phyloP scores from a whole-genome alignment of 2,329 filamentous ascomycete genomes.

The Nigrospora oryzae region DNA sequence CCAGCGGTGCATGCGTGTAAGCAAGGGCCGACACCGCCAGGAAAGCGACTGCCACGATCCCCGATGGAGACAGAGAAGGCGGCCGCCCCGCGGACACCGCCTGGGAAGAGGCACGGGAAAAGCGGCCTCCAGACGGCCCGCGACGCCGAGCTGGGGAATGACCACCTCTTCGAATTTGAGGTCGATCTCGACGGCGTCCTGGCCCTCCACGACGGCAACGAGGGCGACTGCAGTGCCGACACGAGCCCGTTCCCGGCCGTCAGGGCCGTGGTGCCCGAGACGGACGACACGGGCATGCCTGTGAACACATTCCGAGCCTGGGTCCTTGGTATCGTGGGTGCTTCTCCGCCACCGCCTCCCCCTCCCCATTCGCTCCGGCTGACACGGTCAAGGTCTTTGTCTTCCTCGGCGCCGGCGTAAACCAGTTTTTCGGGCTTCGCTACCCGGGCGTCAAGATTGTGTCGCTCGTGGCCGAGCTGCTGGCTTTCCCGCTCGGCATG shows the following conservation, averaged over 20 bases:
- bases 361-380: not conserved
- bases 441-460: conserved; percentile 36
- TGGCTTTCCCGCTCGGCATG: conserved; percentile 33
- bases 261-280: conserved; percentile 32
- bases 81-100: too few species aligned
- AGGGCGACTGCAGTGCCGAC: conserved; percentile 21
- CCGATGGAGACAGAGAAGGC: too few species aligned
- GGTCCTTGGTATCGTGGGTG: conserved; percentile 30
- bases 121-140: conserved; percentile 2
- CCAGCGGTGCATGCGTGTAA: too few species aligned
- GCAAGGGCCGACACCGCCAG: too few species aligned
- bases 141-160: conserved; percentile 13
- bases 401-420: conserved; percentile 35
- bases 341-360: not conserved
- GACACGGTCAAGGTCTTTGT: conserved; percentile 24
- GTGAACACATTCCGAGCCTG: conserved; percentile 37
- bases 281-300: conserved; percentile 27
- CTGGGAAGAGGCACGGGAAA: too few species aligned
- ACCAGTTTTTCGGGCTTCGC: conserved; percentile 37
- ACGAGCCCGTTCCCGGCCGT: conserved; percentile 28
- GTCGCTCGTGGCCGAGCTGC: conserved; percentile 33
- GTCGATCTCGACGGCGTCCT: conserved; percentile 19
- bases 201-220: conserved; percentile 12
- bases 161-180: conserved; percentile 21
- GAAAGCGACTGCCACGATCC: too few species aligned